Percentiles rank a stretch among this genome's conserved stretches.
phyloP scores from a whole-genome alignment of 176 grass and related monocot genomes.

The Oryza meyeriana region DNA sequence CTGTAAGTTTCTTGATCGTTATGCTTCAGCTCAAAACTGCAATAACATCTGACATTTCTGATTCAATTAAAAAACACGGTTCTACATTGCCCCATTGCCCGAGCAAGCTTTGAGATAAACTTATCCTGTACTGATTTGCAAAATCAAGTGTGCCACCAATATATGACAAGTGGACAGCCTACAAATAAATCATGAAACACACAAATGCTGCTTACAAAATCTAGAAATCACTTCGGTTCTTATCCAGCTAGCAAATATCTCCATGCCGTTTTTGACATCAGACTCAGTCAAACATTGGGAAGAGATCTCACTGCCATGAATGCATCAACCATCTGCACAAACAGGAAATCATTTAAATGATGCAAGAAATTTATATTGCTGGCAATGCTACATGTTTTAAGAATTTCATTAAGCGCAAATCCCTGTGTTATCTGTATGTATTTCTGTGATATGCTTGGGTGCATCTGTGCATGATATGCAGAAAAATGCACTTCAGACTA shows the following conservation, averaged over 20 bases:
- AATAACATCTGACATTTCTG: neutral
- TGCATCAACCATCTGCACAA: conserved; percentile 69
- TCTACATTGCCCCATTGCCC: neutral
- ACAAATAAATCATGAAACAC: neutral
- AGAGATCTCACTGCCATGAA: conserved; percentile 86
- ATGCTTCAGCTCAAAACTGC: neutral
- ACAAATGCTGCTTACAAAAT: neutral
- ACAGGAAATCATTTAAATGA: neutral
- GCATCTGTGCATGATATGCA: neutral
- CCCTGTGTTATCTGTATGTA: neutral
- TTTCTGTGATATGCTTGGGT: neutral
- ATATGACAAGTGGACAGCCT: neutral
- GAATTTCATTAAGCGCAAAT: neutral
- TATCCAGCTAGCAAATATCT: neutral
- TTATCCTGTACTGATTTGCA: conserved; percentile 9
- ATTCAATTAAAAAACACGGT: neutral
- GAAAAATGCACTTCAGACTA: neutral
- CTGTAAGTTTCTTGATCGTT: neutral
- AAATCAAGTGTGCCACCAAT: conserved; percentile 3
- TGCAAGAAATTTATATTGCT: neutral
- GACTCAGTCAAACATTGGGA: conserved; percentile 70
- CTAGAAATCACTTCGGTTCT: neutral
- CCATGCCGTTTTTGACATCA: neutral
- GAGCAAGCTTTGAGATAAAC: conserved; percentile 6
- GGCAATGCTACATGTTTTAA: neutral